Conservation (phyloP, 371 early-diverging fungal species). For the Haplosporangium sp. region DNA sequence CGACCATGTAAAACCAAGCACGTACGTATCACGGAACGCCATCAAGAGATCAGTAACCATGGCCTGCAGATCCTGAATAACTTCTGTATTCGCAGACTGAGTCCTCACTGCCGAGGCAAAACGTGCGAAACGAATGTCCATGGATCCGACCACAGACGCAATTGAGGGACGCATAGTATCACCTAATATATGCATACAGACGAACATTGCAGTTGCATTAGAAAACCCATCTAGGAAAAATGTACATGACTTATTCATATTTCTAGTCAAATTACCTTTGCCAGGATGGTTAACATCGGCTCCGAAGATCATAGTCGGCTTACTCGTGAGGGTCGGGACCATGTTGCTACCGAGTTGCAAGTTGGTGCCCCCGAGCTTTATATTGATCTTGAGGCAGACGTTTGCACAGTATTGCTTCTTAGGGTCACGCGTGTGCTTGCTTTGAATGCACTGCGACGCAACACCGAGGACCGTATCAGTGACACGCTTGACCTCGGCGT, state of each 20-base stretch:
- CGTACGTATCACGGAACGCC: conserved; percentile 63
- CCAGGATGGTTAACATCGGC: conserved; percentile 95
- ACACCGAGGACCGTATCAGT: conserved; percentile 92
- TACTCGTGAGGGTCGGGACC: conserved; percentile 70
- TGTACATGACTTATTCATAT: background rate
- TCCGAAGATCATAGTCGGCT: conserved; percentile 92
- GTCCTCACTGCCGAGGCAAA: conserved; percentile 85
- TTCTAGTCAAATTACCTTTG: conserved; percentile 60
- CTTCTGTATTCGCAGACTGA: conserved; percentile 86
- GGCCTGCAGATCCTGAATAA: conserved; percentile 83
- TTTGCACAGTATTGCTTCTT: conserved; percentile 75
- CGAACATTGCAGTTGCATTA: background rate
- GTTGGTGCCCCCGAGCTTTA: conserved; percentile 89
- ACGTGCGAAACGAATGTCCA: conserved; percentile 87
- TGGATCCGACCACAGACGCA: conserved; percentile 88
- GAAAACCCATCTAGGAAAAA: background rate
- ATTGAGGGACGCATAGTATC: conserved; percentile 82
- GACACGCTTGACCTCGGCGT: conserved; percentile 94
- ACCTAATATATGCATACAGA: background rate
- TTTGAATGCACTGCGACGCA: conserved; percentile 92
- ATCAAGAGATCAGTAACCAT: conserved; percentile 88
- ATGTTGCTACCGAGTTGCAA: conserved; percentile 58
- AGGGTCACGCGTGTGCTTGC: conserved; percentile 71
- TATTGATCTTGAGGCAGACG: conserved; percentile 87
- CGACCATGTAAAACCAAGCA: background rate